Conservation (phyloP, 805 yeast genomes). For the Tetrapisispora fleetii region DNA sequence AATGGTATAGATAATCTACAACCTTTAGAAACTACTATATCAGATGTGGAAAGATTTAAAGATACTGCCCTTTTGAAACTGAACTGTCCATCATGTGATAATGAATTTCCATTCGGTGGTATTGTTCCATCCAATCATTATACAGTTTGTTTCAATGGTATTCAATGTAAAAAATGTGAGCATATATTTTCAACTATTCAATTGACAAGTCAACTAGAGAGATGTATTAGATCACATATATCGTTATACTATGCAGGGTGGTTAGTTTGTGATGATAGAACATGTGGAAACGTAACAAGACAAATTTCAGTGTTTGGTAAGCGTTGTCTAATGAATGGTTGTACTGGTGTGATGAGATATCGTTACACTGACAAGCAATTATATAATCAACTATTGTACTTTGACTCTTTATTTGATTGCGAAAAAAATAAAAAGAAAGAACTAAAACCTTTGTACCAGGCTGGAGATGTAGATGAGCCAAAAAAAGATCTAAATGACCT, state of each 20-base stretch:
- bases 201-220: slow-evolving; percentile 65
- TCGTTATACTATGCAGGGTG: slow-evolving; percentile 78
- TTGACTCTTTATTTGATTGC: slow-evolving; percentile 69
- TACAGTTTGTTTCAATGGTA: slow-evolving; percentile 54
- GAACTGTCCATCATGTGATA: slow-evolving; percentile 50
- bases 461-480: slow-evolving; percentile 29
- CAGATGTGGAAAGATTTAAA: slow-evolving; percentile 76
- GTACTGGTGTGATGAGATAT: slow-evolving; percentile 74
- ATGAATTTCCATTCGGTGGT: slow-evolving; percentile 62
- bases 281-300: slow-evolving; percentile 72
- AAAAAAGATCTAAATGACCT: slow-evolving; percentile 31
- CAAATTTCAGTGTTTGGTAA: slow-evolving; percentile 86
- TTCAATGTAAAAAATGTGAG: slow-evolving; percentile 58
- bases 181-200: slow-evolving; percentile 40
- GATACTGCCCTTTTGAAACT: slow-evolving; percentile 47
- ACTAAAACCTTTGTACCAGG: slow-evolving; percentile 44
- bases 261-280: slow-evolving; percentile 73
- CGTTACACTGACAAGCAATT: slow-evolving; percentile 68
- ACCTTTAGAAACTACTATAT: slow-evolving; percentile 72
- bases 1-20: slow-evolving; percentile 36
- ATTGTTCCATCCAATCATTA: slow-evolving; percentile 54
- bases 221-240: slow-evolving; percentile 57
- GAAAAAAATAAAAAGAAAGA: slow-evolving; percentile 56
- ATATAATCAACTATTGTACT: slow-evolving; percentile 77
- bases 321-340: slow-evolving; percentile 53